Evolutionary conservation across 805 yeast genomes (phyloP), one percentile per base, ranked within the genome.

Genomic region (Hanseniaspora lachancei): DNA sequence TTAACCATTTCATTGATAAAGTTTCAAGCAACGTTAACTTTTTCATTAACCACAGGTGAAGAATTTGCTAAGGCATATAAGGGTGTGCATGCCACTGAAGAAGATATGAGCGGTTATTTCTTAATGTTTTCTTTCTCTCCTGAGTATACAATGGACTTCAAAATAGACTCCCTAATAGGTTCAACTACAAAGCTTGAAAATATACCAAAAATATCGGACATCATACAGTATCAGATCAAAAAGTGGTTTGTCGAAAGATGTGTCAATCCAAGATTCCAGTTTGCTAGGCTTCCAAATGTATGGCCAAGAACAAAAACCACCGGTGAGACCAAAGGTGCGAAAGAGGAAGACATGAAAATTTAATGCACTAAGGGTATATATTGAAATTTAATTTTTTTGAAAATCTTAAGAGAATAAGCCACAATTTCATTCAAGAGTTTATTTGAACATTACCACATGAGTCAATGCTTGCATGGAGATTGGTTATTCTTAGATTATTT

Each of bases 231-330:
- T 57, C 82, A 83, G 58, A 75, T 93, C 41, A 76, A 93, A 59
- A 81, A 81, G 55, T 89, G 96, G 95, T 89, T 93, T 64, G 81
- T 82, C 18, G 97, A 91, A 62, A 74, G 96, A 59, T 88, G 96
- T 65, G 93, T 93, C 13, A 95, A 88, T 61, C 99, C 99, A 1
- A 76, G 95, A 61, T 91, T 84, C 63, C 96, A 89, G 66, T 84
- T 87, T 49, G 80, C 93, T 34, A 77, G 77, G 62, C 69, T 93
- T 35, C 98, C 97, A 3, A 83, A 87, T 49, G 70, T 89, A 64
- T 89, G 96, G 96, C 95, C 95, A 24, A 69, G 81, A 60, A 76
- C 77, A 59, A 78, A 77, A 60, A 78, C 76, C 58, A 78, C 80
- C 1, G 73, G 81, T 61, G 75, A 76, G 55, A 53, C 50, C 3